These are phyloP conservation scores for Paraglomus occultum DNA, from an alignment of 192 early-diverging fungal species.

Conservation along the genomic window DNA sequence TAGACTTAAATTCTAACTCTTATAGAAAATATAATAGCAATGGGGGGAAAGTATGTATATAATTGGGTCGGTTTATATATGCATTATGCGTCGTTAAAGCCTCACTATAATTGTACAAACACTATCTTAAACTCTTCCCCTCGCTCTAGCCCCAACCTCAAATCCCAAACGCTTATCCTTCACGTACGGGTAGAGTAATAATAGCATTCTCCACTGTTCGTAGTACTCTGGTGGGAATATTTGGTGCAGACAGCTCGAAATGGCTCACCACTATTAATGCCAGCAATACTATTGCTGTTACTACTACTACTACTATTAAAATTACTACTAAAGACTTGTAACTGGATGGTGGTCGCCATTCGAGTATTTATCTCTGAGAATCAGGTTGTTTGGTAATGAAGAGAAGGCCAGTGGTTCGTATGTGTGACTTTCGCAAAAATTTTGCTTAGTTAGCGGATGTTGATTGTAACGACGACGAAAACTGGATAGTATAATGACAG, in stretches of 20 bases:
- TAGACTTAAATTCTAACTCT: too few species aligned
- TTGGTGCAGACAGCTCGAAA: neutral
- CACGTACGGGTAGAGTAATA: conserved; percentile 16
- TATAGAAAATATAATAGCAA: too few species aligned
- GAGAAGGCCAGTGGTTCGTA: too few species aligned
- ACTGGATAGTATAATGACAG: too few species aligned
- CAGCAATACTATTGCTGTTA: neutral
- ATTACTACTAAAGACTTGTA: conserved; percentile 8
- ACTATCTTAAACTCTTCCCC: neutral
- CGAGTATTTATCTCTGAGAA: too few species aligned
- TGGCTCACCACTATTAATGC: neutral
- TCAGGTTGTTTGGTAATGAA: too few species aligned
- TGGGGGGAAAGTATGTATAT: too few species aligned
- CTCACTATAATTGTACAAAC: neutral
- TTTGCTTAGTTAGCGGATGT: too few species aligned
- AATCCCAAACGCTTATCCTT: neutral
- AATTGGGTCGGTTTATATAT: too few species aligned
- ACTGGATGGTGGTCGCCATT: neutral
- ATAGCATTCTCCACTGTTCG: conserved; percentile 1
- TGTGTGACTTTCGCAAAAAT: too few species aligned
- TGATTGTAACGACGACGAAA: too few species aligned
- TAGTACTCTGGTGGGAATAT: neutral
- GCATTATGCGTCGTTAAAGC: too few species aligned
- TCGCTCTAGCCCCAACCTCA: neutral
- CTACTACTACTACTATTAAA: neutral